Conservation (phyloP, 768 basidiomycete species). For the Psilocybe sp. region DNA sequence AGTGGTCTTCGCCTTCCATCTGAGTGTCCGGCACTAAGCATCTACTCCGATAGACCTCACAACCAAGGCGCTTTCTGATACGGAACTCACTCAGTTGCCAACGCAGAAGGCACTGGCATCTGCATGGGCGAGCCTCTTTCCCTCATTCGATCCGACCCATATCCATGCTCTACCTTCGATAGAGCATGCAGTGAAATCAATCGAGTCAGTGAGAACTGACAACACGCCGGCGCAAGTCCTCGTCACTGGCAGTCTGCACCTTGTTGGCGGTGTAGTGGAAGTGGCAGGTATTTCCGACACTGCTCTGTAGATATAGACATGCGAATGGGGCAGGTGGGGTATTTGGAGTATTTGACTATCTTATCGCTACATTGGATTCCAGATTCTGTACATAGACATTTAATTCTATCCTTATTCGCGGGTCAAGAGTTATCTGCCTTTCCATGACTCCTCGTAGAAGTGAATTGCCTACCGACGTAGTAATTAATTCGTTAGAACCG, state of each 20-base stretch:
- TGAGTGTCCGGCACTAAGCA: background rate
- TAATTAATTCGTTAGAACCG: background rate
- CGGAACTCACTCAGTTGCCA: constrained; percentile 62
- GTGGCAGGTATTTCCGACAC: constrained; percentile 77
- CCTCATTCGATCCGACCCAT: constrained; percentile 54
- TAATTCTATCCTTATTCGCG: background rate
- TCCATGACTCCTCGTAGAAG: constrained; percentile 38
- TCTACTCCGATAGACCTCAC: constrained; percentile 66
- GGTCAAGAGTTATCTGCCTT: background rate
- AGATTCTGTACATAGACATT: no score
- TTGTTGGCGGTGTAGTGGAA: constrained; percentile 93
- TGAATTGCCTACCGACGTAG: constrained; percentile 43
- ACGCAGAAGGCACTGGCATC: constrained; percentile 74
- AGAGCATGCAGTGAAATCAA: constrained; percentile 78
- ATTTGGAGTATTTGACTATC: no score
- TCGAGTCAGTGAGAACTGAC: constrained; percentile 41
- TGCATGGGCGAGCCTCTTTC: constrained; percentile 68
- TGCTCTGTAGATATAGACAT: constrained; percentile 46
- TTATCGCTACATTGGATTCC: no score
- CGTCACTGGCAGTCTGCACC: constrained; percentile 89
- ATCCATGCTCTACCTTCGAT: constrained; percentile 85
- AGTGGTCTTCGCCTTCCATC: constrained; percentile 8
- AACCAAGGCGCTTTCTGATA: constrained; percentile 58
- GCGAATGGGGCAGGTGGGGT: background rate
- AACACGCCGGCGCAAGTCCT: constrained; percentile 53